Evolutionary conservation across 768 basidiomycete genomes (phyloP).

Genomic region (Punctularia strigosozonata): DNA sequence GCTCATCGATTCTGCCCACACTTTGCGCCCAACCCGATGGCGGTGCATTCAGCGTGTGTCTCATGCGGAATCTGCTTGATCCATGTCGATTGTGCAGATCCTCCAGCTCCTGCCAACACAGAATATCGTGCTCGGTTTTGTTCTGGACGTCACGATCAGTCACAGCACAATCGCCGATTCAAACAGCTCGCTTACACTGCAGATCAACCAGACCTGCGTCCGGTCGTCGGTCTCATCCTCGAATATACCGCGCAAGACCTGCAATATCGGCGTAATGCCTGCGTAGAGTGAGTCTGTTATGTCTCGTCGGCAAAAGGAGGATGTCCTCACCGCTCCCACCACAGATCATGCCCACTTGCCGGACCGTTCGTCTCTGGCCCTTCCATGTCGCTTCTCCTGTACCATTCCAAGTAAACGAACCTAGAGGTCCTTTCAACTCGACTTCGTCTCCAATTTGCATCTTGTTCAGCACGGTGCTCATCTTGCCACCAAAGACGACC

Average conservation of each 20-base stretch:
- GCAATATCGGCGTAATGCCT: conserved; percentile 48
- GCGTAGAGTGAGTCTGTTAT: not conserved
- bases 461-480: conserved; percentile 35
- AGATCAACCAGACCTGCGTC: conserved; percentile 34
- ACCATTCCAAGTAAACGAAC: conserved; percentile 42
- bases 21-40: conserved; percentile 28
- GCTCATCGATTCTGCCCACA: conserved; percentile 26
- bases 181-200: no score
- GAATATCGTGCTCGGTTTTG: conserved; percentile 35
- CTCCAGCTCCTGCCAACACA: conserved; percentile 39
- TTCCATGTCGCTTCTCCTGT: conserved; percentile 24
- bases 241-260: conserved; percentile 38
- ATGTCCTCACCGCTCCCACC: conserved; percentile 36
- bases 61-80: conserved; percentile 23
- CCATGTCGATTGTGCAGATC: conserved; percentile 17
- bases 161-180: no score
- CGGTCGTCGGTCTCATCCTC: conserved; percentile 23
- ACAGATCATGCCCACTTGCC: conserved; percentile 40
- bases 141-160: no score
- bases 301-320: not conserved
- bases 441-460: conserved; percentile 35
- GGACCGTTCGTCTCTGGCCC: conserved; percentile 21
- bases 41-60: conserved; percentile 28
- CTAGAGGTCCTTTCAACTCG: conserved; percentile 50
- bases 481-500: conserved; percentile 36